Evolutionary conservation across 805 yeast genomes (phyloP).

Genomic region (Candida sonorensis): DNA sequence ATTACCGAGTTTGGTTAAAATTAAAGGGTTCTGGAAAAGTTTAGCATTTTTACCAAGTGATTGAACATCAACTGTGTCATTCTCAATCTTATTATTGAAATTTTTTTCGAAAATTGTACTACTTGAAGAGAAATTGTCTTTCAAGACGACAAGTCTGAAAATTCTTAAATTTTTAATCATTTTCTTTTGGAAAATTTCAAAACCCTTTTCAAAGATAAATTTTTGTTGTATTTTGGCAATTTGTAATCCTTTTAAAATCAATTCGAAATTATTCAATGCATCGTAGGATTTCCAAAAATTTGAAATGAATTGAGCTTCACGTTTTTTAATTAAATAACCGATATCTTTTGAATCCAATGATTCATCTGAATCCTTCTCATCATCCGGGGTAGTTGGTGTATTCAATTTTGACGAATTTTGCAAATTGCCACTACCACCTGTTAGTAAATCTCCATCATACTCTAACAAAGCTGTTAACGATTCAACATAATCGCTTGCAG

Average conservation of each 20-base stretch:
- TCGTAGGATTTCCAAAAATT: conserved; percentile 56
- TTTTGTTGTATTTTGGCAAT: conserved; percentile 81
- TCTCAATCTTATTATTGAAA: too few species aligned
- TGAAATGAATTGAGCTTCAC: conserved; percentile 29
- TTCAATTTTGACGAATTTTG: conserved; percentile 14
- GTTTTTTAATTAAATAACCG: conserved; percentile 16
- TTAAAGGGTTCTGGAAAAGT: conserved; percentile 79
- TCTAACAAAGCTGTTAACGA: conserved; percentile 81
- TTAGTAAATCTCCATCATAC: conserved; percentile 43
- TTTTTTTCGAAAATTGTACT: conserved; percentile 8
- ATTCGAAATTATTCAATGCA: conserved; percentile 42
- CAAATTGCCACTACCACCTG: conserved; percentile 1
- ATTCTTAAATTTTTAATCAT: conserved; percentile 71
- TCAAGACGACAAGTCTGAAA: conserved; percentile 79
- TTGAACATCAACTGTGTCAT: conserved; percentile 25
- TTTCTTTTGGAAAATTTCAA: conserved; percentile 79
- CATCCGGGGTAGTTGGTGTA: conserved; percentile 14
- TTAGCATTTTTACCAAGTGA: conserved; percentile 56
- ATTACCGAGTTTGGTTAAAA: conserved; percentile 73
- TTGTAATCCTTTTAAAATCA: conserved; percentile 63
- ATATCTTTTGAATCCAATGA: conserved; percentile 25
- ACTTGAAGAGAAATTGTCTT: conserved; percentile 45
- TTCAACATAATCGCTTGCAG: conserved; percentile 93
- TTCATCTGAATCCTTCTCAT: conserved; percentile 12
- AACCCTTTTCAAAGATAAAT: conserved; percentile 80